These are phyloP conservation scores for Phytophthora tentaculata DNA, from an alignment of 352 stramenopile species.

Conservation along the genomic window DNA sequence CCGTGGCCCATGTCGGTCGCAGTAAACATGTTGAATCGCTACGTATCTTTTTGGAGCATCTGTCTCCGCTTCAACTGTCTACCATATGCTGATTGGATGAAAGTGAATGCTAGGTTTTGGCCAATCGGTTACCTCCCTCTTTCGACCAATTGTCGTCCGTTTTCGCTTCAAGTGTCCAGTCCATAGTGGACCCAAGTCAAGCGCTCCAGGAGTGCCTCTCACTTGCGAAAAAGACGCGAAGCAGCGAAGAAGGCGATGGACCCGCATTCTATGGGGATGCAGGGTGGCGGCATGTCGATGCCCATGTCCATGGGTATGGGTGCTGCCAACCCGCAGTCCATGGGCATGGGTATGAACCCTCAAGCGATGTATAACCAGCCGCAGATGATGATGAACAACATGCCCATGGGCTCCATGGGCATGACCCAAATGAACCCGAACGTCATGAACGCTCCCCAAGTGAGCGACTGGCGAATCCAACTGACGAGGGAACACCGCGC, in stretches of 20 bases:
- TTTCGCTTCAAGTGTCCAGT: constrained; percentile 45
- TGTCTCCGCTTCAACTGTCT: constrained; percentile 12
- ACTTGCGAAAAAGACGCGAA: constrained; percentile 38
- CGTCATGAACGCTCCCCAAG: constrained; percentile 47
- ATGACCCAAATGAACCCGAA: constrained; percentile 56
- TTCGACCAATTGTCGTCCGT: constrained; percentile 30
- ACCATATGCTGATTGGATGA: constrained; percentile 22
- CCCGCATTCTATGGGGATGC: constrained; percentile 67
- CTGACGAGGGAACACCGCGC: constrained; percentile 82
- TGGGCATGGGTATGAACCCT: constrained; percentile 57
- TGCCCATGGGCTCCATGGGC: constrained; percentile 61
- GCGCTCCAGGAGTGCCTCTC: constrained; percentile 3
- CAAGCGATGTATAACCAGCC: constrained; percentile 20
- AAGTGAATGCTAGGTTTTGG: constrained; percentile 19
- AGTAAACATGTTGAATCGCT: constrained; percentile 2
- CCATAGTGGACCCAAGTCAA: constrained; percentile 36
- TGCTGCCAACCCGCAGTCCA: constrained; percentile 41
- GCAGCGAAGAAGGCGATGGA: constrained; percentile 52
- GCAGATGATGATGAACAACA: constrained; percentile 77
- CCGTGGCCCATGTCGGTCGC: too few species aligned
- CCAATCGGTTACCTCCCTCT: constrained; percentile 11
- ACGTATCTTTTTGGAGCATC: constrained; percentile 9
- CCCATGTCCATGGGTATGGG: constrained; percentile 71
- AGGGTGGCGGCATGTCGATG: constrained; percentile 61
- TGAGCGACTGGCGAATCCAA: constrained; percentile 76